Percentiles rank a stretch among this genome's conserved stretches.
Evolutionary conservation across 495 filamentous ascomycete species (phyloP).

Genomic region (Physcia stellaris): DNA sequence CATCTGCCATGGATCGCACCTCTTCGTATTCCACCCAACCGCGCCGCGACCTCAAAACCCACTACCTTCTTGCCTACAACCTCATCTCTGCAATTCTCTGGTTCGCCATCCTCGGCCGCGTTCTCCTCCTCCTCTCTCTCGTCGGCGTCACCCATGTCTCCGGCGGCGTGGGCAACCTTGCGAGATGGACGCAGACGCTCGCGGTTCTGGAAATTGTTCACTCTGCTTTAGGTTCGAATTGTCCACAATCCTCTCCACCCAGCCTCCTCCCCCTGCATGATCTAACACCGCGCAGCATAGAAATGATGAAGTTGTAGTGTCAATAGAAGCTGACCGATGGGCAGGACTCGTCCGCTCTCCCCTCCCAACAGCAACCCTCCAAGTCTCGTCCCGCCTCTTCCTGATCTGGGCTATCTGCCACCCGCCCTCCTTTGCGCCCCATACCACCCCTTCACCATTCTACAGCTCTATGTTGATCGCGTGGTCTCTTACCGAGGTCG

Average conservation of each 20-base stretch:
- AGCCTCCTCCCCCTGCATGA: not conserved
- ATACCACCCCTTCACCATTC: conserved; percentile 21
- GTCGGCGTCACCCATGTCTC: conserved; percentile 40
- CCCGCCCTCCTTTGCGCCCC: no score
- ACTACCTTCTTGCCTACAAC: conserved; percentile 79
- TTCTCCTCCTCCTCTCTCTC: conserved; percentile 32
- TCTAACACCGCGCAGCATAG: no score
- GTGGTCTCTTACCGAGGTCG: conserved; percentile 76
- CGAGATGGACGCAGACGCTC: conserved; percentile 67
- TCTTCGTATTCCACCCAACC: conserved; percentile 2
- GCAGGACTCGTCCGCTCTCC: conserved; percentile 72
- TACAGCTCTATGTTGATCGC: conserved; percentile 65
- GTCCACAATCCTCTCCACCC: not conserved
- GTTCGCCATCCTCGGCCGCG: conserved; percentile 52
- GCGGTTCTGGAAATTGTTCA: conserved; percentile 76
- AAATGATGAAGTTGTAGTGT: not conserved
- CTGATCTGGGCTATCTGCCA: conserved; percentile 76
- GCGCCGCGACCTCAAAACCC: conserved; percentile 6
- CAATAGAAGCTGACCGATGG: conserved; percentile 1
- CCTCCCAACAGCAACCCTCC: conserved; percentile 72
- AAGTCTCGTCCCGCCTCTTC: conserved; percentile 69
- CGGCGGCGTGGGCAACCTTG: conserved; percentile 43
- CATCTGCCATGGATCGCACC: conserved; percentile 1
- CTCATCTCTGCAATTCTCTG: conserved; percentile 59
- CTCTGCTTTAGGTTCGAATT: conserved; percentile 46